Evolutionary conservation across 2,329 filamentous ascomycete genomes (phyloP), one percentile per base, ranked within the genome.

Genomic region (Ascochyta rabiei): DNA sequence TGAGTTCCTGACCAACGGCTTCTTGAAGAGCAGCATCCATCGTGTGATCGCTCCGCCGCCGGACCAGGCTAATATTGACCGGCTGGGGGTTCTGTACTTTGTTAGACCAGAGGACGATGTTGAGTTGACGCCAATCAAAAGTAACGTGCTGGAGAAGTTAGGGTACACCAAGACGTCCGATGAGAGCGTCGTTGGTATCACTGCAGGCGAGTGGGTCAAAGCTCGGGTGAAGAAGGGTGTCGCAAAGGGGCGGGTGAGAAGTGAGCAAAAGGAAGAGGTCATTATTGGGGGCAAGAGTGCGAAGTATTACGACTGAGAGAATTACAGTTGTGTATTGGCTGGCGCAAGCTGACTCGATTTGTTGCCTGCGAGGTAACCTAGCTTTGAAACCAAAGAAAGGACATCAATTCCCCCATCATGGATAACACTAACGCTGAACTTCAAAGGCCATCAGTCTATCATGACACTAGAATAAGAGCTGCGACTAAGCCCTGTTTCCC

Each of bases 11-110:
- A 75, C 72, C 0, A 71, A 68, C 19, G 73, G 74, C 5, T 77
- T 76, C 40, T 63, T 82, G 44, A 82, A 82, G 64, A 77, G 72
- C 8, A 78, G 74, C 35, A 71, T 82, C 12, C 80, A 83, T 50
- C 76, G 80, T 4, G 80, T 83, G 0, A 77, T 79, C 42, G 75
- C 75, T 8, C 80, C 80, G 1, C 80, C 80, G 1, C 61, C 70
- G 3, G 80, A 82, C 51, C 80, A 82, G 59, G 75, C 75, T 0
- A 67, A 80, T 35, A 70, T 80, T 0, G 77, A 82, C 44, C 75
- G 61, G 2, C 42, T 58, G 7, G 61, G 61, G 2, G 53, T 66
- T 2, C 31, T 66, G 8, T 64, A 64, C 34, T 64, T 64, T 26
- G 51, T 58, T 26, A 49, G 63, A 1, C 63, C 61, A 7, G 56